Evolutionary conservation across 176 grass and related monocot genomes (phyloP), one percentile per base, ranked within the genome.

Genomic region (Aegilops speltoides): DNA sequence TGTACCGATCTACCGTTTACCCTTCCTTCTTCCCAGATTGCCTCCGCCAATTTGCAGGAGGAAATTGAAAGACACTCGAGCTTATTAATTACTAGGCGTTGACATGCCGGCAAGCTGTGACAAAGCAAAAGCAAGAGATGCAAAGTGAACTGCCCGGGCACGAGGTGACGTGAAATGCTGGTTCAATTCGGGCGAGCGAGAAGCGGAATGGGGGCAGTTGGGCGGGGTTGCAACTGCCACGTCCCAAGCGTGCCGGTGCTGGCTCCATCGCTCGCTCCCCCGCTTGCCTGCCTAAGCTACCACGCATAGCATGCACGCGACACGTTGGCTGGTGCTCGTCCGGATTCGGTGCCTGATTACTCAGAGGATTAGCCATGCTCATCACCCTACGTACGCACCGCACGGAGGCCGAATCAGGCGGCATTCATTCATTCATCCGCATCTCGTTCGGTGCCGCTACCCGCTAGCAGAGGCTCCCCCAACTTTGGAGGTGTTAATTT

Each of bases 401-500:
- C 31, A 31, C 31, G 31, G 13, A 19, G 15, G 46, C 15, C 2
- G 28, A 54, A 22, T 56, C 46, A 19, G 5, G 73, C 73, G 45
- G 23, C 25, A 1, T 3, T 12, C 13, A 17, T 29, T 52, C 24
- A 48, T 84, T 31, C 31, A 31, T 31, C 31, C 32, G 52, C 22
- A 19, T 46, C 59, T 33, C 61, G 67, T 69, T 41, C 64, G 80
- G 45, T 73, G 25, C 64, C n/a, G 31, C 31, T 3, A 32, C 31
- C 31, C 31, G 31, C 31, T 32, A 32, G 31, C 31, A 3, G 31
- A 32, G 28, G 20, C 11, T 56, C 74, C 26, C 72, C 73, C 87
- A 72, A 84, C 74, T 89, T 84, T 89, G 87, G 87, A 84, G 81
- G 66, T 26, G 73, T 88, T 88, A 40, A 88, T 31, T 31, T 2